Percentiles rank a stretch among this genome's conserved stretches.
phyloP scores from a whole-genome alignment of 1,284 basidiomycete genomes.

The Lentinus polychrous region DNA sequence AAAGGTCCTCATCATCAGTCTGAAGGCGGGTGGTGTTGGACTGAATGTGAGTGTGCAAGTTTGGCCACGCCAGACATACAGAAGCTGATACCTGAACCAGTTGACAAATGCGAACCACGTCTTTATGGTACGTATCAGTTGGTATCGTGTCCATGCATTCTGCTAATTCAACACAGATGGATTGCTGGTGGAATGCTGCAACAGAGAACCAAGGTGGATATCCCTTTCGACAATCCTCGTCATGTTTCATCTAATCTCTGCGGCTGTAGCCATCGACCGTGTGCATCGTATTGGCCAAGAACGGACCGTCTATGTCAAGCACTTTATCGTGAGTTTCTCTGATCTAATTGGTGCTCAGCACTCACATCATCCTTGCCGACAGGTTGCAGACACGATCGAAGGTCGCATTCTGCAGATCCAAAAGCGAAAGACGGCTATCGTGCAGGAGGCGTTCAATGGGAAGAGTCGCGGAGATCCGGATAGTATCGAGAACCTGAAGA shows the following conservation, averaged over 20 bases:
- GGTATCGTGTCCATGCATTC: not conserved
- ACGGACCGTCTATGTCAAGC: constrained; percentile 81
- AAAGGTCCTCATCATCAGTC: constrained; percentile 80
- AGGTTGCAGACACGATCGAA: constrained; percentile 73
- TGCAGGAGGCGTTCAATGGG: constrained; percentile 67
- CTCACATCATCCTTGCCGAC: too few species aligned
- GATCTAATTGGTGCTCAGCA: too few species aligned
- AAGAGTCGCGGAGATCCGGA: constrained; percentile 46
- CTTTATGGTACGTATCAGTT: constrained; percentile 60
- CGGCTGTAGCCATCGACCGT: constrained; percentile 60
- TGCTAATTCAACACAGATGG: constrained; percentile 54
- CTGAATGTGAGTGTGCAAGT: constrained; percentile 52
- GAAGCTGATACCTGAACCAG: constrained; percentile 26
- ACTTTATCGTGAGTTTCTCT: constrained; percentile 73
- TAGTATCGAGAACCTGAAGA: constrained; percentile 70
- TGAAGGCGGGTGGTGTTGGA: constrained; percentile 94
- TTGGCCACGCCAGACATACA: not conserved
- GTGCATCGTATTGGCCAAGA: constrained; percentile 84
- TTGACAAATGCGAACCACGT: constrained; percentile 76
- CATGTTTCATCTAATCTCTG: constrained; percentile 1
- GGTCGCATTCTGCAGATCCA: constrained; percentile 85
- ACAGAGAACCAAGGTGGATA: constrained; percentile 80
- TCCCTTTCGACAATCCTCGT: constrained; percentile 19
- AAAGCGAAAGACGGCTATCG: constrained; percentile 79
- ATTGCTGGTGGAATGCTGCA: constrained; percentile 94